Evolutionary conservation across 2,329 filamentous ascomycete species (phyloP), one percentile per base, ranked within the genome.

Genomic region (Aspergillus thermomutatus): DNA sequence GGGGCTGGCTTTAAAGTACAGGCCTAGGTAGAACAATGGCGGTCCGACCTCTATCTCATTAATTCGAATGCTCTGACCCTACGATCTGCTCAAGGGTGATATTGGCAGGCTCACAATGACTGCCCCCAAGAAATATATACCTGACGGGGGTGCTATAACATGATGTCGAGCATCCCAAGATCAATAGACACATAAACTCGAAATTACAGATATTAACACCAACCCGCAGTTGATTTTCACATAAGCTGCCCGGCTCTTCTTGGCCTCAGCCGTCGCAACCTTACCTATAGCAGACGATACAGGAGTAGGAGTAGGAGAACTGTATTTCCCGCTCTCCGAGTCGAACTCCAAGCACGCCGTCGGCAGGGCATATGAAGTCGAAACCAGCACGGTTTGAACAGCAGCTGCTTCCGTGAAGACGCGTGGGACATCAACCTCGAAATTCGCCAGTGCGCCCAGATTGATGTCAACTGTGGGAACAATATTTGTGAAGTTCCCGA

Each of bases 291-390:
- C 49, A 23, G 28, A 21, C 19, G 25, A n/a, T 23, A 17, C 28
- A 23, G 53, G 26, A 3, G 34, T 50, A 34, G 49, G 53, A 34
- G 48, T 27, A 8, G 53, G 48, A 40, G 14, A 41, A n/a, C 25
- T 40, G 45, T 45, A 56, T 6, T 17, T 37, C 19, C 37, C 45
- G 7, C 40, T n/a, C 9, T 60, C 56, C 11, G 53, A 8, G 55
- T 67, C 54, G 54, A 60, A 65, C 4, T 52, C 53, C n/a, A 66
- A 40, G 49, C 65, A 66, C 4, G 51, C 57, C 3, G 60, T 64
- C 7, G 60, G 60, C 14, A 67, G 57, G 7, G 59, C 45, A 48
- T 62, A 60, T 21, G 46, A 48, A 1, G 49, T 62, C n/a, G 57
- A 60, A 19, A 45, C 52, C 40, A 56, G 17, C 4, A 60, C 58